Conservation (phyloP, 805 yeast genomes). For the Saturnispora silvae region DNA sequence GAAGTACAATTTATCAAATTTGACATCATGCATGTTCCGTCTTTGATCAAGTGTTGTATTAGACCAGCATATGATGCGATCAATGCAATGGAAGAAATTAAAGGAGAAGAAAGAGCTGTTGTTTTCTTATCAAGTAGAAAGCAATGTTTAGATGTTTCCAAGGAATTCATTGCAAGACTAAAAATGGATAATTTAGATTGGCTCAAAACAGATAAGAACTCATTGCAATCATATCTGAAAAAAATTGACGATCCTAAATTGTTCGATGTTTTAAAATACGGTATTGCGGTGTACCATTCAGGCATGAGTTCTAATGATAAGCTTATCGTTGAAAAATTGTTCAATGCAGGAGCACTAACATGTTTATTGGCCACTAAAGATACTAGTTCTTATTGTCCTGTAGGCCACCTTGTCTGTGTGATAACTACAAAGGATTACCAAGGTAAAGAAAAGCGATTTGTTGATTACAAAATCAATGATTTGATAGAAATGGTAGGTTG, state of each 20-base stretch:
- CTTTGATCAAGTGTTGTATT: constrained; percentile 40
- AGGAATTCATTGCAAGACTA: constrained; percentile 29
- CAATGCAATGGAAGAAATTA: constrained; percentile 22
- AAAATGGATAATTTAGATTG: constrained; percentile 29
- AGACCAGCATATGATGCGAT: constrained; percentile 38
- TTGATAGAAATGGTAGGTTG: constrained; percentile 55
- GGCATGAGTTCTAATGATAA: constrained; percentile 49
- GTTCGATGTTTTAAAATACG: constrained; percentile 35
- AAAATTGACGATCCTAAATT: constrained; percentile 39
- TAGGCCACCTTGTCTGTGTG: constrained; percentile 46
- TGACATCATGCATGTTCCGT: constrained; percentile 38
- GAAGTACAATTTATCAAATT: constrained; percentile 46
- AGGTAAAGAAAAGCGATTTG: constrained; percentile 59
- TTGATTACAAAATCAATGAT: constrained; percentile 58
- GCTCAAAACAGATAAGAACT: constrained; percentile 29
- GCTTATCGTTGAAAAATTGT: constrained; percentile 42
- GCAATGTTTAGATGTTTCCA: constrained; percentile 42
- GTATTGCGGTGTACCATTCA: constrained; percentile 54
- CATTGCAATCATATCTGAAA: constrained; percentile 31
- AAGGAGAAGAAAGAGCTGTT: constrained; percentile 27
- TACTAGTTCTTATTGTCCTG: constrained; percentile 38
- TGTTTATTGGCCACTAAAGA: constrained; percentile 56
- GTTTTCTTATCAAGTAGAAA: constrained; percentile 51
- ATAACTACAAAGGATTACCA: constrained; percentile 65
- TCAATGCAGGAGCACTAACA: constrained; percentile 37